Conservation (phyloP, 352 stramenopile species). For the Globisporangium ultimum region DNA sequence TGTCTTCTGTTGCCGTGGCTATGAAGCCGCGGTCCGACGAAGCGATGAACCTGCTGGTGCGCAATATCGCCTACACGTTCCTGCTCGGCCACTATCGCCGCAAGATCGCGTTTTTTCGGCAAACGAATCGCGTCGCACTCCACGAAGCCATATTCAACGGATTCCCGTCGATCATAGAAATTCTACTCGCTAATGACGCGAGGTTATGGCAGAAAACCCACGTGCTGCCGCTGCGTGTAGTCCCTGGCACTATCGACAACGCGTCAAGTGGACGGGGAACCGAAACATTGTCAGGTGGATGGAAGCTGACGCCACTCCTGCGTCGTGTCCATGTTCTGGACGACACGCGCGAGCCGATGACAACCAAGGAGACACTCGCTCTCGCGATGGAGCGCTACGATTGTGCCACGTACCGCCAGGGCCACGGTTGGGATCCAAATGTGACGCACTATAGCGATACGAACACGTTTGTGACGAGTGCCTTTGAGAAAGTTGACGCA, state of each 20-base stretch:
- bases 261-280: background rate
- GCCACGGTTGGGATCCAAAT: slow-evolving; percentile 32
- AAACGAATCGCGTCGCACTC: slow-evolving; percentile 66
- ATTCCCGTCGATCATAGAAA: slow-evolving; percentile 42
- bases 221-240: slow-evolving; percentile 46
- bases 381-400: slow-evolving; percentile 44
- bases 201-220: slow-evolving; percentile 58
- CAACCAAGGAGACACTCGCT: slow-evolving; percentile 40
- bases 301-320: slow-evolving; percentile 45
- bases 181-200: slow-evolving; percentile 49
- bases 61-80: slow-evolving; percentile 59
- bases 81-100: slow-evolving; percentile 50
- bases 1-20: background rate
- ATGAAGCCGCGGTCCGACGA: slow-evolving; percentile 36
- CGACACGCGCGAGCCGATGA: slow-evolving; percentile 24
- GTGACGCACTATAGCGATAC: slow-evolving; percentile 39
- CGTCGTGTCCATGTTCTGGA: background rate
- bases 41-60: slow-evolving; percentile 44
- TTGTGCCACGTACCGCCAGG: slow-evolving; percentile 26
- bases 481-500: slow-evolving; percentile 20
- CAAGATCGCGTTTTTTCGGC: slow-evolving; percentile 39
- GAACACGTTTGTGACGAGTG: slow-evolving; percentile 22
- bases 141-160: slow-evolving; percentile 75
- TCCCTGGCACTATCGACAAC: slow-evolving; percentile 25
- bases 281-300: slow-evolving; percentile 27